Conservation (phyloP, 164 flowering plant genomes). For the Macadamia tetraphylla region DNA sequence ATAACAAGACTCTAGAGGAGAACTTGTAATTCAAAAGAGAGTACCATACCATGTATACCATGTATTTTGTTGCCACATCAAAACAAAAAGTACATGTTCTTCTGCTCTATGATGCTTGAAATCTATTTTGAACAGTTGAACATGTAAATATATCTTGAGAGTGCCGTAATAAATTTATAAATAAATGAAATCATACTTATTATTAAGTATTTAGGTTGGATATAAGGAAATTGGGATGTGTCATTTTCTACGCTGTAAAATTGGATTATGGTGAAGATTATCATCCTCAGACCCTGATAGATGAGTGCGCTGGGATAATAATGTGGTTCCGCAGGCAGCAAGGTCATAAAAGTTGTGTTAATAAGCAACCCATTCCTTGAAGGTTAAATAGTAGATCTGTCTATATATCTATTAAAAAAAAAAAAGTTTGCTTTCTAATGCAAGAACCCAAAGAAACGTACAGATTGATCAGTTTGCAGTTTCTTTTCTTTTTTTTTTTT, state of each 20-base stretch:
- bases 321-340: too few species aligned
- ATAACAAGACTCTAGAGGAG: neutral
- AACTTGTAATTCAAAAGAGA: neutral
- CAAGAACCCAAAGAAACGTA: too few species aligned
- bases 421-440: too few species aligned
- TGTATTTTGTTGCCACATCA: neutral
- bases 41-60: neutral
- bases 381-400: too few species aligned
- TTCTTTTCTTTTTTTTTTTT: too few species aligned
- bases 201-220: neutral
- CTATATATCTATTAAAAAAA: too few species aligned
- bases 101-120: neutral
- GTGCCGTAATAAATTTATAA: neutral
- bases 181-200: neutral
- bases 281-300: neutral
- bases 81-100: neutral
- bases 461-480: too few species aligned
- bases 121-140: neutral
- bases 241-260: neutral
- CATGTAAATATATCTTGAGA: neutral
- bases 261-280: neutral
- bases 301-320: too few species aligned
- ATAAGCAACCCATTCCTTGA: too few species aligned
- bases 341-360: too few species aligned
- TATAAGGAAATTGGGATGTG: neutral